These are phyloP conservation scores for Scalesia atractyloides DNA, from an alignment of 129 eudicot genomes.

Conservation along the genomic window DNA sequence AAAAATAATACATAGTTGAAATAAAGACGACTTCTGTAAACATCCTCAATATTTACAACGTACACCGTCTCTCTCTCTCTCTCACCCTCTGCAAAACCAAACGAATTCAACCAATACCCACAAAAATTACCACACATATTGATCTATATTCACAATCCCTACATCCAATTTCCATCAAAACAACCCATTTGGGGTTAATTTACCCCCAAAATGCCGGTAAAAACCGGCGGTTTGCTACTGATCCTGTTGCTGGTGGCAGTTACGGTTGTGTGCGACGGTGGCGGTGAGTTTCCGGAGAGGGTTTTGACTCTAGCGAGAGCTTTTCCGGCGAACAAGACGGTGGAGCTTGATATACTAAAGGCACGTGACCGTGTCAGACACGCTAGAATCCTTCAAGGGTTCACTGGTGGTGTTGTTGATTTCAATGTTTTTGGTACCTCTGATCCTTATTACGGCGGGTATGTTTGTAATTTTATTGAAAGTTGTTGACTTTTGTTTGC, in stretches of 20 bases:
- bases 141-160: background rate
- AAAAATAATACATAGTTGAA: background rate
- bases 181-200: conserved; percentile 10
- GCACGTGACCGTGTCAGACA: conserved; percentile 68
- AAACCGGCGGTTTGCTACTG: conserved; percentile 32
- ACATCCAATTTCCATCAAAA: background rate
- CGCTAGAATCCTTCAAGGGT: conserved; percentile 60
- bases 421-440: conserved; percentile 66
- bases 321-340: conserved; percentile 60
- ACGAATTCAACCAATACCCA: conserved; percentile 23
- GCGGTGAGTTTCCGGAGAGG: conserved; percentile 33
- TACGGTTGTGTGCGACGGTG: conserved; percentile 25
- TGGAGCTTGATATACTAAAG: conserved; percentile 50
- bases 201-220: conserved; percentile 34
- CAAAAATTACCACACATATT: background rate
- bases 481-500: background rate
- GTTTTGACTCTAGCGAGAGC: conserved; percentile 62
- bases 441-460: conserved; percentile 81
- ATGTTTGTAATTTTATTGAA: background rate
- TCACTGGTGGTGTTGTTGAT: conserved; percentile 67
- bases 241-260: conserved; percentile 31
- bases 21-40: conserved; percentile 16
- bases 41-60: background rate
- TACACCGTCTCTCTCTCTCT: background rate
- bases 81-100: conserved; percentile 14